phyloP scores from a whole-genome alignment of 2,329 filamentous ascomycete species.

The Botrytis medusae region DNA sequence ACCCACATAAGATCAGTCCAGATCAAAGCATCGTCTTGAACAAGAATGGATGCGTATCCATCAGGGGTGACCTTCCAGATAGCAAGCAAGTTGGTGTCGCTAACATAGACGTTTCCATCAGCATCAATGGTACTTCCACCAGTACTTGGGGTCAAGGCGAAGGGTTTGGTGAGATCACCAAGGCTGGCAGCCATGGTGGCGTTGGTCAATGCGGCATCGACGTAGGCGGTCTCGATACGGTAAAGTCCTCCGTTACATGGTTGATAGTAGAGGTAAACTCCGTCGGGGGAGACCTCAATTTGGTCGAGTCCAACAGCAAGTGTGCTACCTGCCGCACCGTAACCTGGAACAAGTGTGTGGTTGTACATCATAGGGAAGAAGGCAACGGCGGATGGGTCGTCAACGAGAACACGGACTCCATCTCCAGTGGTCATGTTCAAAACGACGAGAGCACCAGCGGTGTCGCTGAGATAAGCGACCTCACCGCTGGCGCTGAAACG shows the following conservation, averaged over 20 bases:
- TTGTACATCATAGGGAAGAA: conserved; percentile 40
- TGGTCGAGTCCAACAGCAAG: conserved; percentile 41
- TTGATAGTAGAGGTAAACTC: conserved; percentile 43
- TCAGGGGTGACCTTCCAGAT: conserved; percentile 27
- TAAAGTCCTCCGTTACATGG: conserved; percentile 41
- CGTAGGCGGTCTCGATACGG: conserved; percentile 40
- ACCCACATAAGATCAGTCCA: conserved; percentile 31
- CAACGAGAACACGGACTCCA: conserved; percentile 36
- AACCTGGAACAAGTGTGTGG: conserved; percentile 32
- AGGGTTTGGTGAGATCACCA: conserved; percentile 35
- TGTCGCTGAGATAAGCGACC: conserved; percentile 72
- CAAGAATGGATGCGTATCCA: conserved; percentile 24
- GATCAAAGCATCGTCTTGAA: conserved; percentile 25
- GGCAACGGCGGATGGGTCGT: conserved; percentile 33
- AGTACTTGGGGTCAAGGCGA: conserved; percentile 18
- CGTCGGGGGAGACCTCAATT: conserved; percentile 44
- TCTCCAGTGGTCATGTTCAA: conserved; percentile 36
- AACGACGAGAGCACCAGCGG: conserved; percentile 51
- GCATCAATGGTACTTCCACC: conserved; percentile 34
- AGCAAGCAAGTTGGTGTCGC: conserved; percentile 38
- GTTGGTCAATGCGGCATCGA: conserved; percentile 42
- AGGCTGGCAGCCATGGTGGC: conserved; percentile 37
- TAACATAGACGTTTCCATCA: conserved; percentile 42
- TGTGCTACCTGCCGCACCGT: conserved; percentile 27
- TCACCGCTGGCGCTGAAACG: conserved; percentile 48